Evolutionary conservation across 108 stramenopile genomes (phyloP).

Genomic region (Pseudonitzschia delicatissima): DNA sequence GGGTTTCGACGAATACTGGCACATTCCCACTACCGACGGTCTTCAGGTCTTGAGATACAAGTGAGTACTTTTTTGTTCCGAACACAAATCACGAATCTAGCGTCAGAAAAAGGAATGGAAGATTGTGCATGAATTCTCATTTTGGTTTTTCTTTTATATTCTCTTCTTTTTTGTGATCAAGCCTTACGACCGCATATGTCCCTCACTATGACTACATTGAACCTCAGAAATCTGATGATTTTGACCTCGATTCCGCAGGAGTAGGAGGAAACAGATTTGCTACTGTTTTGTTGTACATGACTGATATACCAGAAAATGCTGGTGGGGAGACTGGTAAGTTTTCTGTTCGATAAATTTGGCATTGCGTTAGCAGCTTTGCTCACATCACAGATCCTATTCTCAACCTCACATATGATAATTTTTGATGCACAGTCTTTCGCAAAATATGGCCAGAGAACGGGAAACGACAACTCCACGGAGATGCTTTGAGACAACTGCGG

Average conservation of each 20-base stretch:
- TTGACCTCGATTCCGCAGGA: constrained; percentile 65
- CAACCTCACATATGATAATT: constrained; percentile 51
- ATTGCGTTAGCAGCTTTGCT: neutral
- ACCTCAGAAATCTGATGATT: constrained; percentile 18
- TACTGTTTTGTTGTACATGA: constrained; percentile 94
- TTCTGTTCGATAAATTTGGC: constrained; percentile 85
- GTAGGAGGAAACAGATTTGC: constrained; percentile 90
- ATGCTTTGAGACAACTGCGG: constrained; percentile 40
- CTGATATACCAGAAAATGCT: constrained; percentile 74
- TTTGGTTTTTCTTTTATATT: neutral
- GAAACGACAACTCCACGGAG: constrained; percentile 6
- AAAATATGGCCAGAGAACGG: constrained; percentile 48
- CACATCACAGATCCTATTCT: no score
- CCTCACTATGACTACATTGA: constrained; percentile 61
- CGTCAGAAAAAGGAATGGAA: constrained; percentile 20
- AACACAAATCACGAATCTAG: constrained; percentile 85
- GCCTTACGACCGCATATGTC: constrained; percentile 45
- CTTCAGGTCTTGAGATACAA: constrained; percentile 91
- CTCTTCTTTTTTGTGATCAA: neutral
- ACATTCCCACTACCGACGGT: constrained; percentile 86
- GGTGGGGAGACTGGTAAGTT: constrained; percentile 93
- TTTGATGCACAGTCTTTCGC: constrained; percentile 86
- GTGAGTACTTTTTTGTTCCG: constrained; percentile 55
- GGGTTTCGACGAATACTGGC: constrained; percentile 78
- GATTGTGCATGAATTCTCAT: neutral